A percentile compares a stretch with the other conserved stretches of the same genome.
These are phyloP conservation scores for Penstemon eatonii DNA, from an alignment of 257 asterid species.

Conservation along the genomic window DNA sequence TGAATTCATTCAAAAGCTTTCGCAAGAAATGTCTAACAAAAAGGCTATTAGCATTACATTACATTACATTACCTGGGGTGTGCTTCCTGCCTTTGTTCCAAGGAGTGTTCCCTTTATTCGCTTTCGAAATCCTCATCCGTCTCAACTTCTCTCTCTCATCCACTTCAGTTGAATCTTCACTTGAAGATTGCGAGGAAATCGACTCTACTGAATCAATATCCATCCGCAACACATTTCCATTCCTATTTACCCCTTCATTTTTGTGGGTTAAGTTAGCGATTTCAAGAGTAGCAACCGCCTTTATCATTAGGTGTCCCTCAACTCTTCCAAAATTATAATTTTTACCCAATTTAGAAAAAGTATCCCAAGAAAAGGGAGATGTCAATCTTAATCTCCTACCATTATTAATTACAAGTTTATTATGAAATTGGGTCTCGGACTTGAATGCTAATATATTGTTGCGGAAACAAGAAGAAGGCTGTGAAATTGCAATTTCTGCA, in stretches of 20 bases:
- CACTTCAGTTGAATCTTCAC: slow-evolving; percentile 50
- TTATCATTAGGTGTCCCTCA: slow-evolving; percentile 44
- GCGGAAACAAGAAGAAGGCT: slow-evolving; percentile 68
- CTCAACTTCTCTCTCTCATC: slow-evolving; percentile 78
- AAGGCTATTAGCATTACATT: not conserved
- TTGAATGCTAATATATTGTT: slow-evolving; percentile 49
- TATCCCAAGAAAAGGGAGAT: slow-evolving; percentile 43
- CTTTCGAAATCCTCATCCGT: slow-evolving; percentile 90
- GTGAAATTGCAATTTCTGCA: slow-evolving; percentile 90
- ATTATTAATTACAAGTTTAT: slow-evolving; percentile 38
- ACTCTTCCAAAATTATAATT: slow-evolving; percentile 37
- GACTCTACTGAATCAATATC: not conserved
- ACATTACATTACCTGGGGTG: slow-evolving; percentile 87
- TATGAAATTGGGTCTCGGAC: slow-evolving; percentile 40
- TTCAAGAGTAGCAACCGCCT: slow-evolving; percentile 76
- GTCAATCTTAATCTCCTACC: slow-evolving; percentile 46
- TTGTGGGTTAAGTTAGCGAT: slow-evolving; percentile 31
- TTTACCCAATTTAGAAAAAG: slow-evolving; percentile 34
- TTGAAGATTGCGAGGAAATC: slow-evolving; percentile 30
- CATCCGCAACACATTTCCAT: slow-evolving; percentile 39
- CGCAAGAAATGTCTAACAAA: not conserved
- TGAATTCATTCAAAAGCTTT: slow-evolving; percentile 9
- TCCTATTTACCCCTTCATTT: slow-evolving; percentile 36
- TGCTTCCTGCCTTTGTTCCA: slow-evolving; percentile 98
- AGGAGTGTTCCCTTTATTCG: slow-evolving; percentile 90